Conservation (phyloP, 208 protist genomes). For the Entamoeba histolytica region DNA sequence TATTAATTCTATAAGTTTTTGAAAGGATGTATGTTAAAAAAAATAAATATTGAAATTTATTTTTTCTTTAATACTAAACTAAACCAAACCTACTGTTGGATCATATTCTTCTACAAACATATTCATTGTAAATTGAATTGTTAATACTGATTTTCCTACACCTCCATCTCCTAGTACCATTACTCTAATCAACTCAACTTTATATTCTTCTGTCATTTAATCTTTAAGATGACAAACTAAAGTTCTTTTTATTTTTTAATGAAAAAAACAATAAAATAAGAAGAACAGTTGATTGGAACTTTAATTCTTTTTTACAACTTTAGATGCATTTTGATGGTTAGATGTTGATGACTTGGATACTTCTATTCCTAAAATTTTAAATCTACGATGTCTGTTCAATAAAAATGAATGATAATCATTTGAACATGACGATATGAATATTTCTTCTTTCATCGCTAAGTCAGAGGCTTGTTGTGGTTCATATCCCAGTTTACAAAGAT, state of each 20-base stretch:
- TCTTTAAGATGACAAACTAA: no score
- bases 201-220: no score
- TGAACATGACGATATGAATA: neutral
- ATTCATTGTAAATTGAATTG: neutral
- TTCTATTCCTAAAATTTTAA: neutral
- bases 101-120: constrained; percentile 3
- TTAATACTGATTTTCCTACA: neutral
- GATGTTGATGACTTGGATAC: neutral
- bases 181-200: neutral
- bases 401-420: neutral
- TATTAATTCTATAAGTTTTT: neutral
- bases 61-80: no score
- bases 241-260: no score
- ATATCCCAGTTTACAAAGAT: neutral
- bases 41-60: no score
- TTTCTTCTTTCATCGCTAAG: neutral
- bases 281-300: no score
- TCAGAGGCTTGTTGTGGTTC: neutral
- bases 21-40: no score
- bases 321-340: no score
- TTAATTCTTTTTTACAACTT: no score
- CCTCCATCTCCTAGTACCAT: neutral
- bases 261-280: no score
- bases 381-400: neutral
- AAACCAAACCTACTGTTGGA: neutral